Conservation (phyloP, 768 basidiomycete species). For the Naematelia encephala region DNA sequence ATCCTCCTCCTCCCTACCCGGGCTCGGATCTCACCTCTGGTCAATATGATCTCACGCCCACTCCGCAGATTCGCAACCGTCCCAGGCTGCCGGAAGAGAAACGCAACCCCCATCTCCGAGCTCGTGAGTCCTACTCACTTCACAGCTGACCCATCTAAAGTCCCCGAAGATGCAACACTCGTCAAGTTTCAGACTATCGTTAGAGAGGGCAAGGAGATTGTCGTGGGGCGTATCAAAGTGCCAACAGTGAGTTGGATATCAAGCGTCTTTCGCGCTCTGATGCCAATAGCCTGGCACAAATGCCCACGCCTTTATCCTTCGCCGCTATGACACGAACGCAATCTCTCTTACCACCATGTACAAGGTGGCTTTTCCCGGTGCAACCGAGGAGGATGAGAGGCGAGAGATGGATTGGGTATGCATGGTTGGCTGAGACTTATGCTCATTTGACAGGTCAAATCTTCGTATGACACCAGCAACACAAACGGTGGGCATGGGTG, state of each 20-base stretch:
- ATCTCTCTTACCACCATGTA: constrained; percentile 94
- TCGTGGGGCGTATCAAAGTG: constrained; percentile 86
- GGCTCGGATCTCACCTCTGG: constrained; percentile 1
- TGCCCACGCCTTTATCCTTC: constrained; percentile 86
- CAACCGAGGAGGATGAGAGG: constrained; percentile 71
- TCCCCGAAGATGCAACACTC: constrained; percentile 45
- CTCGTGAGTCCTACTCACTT: constrained; percentile 21
- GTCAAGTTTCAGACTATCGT: constrained; percentile 91
- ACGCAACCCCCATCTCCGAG: constrained; percentile 31
- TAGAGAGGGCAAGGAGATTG: constrained; percentile 79
- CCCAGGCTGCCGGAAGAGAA: constrained; percentile 34
- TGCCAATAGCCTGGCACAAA: constrained; percentile 51
- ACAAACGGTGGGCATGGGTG: constrained; percentile 67
- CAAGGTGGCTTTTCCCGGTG: constrained; percentile 84
- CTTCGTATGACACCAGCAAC: constrained; percentile 67
- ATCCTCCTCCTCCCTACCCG: constrained; percentile 31
- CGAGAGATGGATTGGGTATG: constrained; percentile 70
- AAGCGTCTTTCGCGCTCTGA: constrained; percentile 6
- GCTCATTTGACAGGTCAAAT: constrained; percentile 56
- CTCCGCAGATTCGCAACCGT: constrained; percentile 31
- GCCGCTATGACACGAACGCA: constrained; percentile 88
- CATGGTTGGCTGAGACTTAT: neutral
- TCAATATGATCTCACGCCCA: constrained; percentile 32
- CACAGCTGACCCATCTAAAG: constrained; percentile 17
- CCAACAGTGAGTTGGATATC: constrained; percentile 61